Conservation (phyloP, 371 early-diverging fungal species). For the Mucor piriformis region DNA sequence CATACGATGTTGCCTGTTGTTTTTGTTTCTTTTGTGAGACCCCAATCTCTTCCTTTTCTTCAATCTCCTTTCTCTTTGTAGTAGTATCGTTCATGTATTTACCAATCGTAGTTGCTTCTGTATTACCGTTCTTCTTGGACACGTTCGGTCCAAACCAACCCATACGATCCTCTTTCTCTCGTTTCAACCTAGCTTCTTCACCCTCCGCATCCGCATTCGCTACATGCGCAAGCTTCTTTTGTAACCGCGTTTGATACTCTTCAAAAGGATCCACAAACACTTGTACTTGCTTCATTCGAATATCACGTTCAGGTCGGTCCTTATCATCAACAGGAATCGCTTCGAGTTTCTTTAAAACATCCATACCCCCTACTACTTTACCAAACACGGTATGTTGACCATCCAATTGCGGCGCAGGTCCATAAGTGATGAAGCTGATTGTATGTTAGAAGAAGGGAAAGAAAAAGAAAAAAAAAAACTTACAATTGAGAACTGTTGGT, state of each 20-base stretch:
- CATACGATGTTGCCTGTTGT: conserved; percentile 22
- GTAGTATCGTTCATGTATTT: conserved; percentile 61
- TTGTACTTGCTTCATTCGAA: conserved; percentile 71
- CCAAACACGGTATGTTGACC: conserved; percentile 93
- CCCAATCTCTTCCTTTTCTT: neutral
- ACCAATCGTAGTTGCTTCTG: conserved; percentile 49
- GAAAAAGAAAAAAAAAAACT: conserved; percentile 27
- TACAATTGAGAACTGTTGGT: conserved; percentile 92
- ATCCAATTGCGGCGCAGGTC: conserved; percentile 84
- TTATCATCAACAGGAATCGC: conserved; percentile 67
- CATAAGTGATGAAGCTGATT: conserved; percentile 83
- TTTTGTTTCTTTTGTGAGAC: conserved; percentile 19
- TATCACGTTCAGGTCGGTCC: conserved; percentile 75
- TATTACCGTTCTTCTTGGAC: conserved; percentile 28
- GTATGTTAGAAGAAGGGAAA: too few relatives aligned
- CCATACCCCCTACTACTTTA: conserved; percentile 82
- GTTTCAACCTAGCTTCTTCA: conserved; percentile 37
- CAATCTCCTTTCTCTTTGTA: conserved; percentile 4
- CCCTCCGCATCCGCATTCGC: conserved; percentile 49
- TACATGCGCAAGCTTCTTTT: conserved; percentile 51
- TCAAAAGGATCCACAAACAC: conserved; percentile 88
- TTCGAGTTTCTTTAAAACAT: conserved; percentile 82
- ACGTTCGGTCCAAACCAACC: conserved; percentile 78
- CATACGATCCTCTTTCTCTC: conserved; percentile 59
- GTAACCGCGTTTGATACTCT: conserved; percentile 67